Evolutionary conservation across 352 stramenopile species (phyloP).

Genomic region (Blastocystis sp.): DNA sequence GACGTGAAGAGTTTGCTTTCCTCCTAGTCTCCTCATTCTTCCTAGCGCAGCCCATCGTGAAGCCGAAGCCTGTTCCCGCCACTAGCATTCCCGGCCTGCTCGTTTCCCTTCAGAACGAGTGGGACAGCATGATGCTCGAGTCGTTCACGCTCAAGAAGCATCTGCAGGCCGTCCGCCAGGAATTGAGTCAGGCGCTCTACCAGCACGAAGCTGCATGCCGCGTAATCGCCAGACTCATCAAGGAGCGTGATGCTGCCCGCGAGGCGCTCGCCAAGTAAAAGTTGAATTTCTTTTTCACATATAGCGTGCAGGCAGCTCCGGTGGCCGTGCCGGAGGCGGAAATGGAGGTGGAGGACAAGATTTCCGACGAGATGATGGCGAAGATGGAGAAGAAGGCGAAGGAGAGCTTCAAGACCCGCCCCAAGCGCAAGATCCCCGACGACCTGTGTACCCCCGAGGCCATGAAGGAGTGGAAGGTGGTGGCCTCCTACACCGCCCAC

Average conservation of each 20-base stretch:
- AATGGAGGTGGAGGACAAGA: constrained; percentile 70
- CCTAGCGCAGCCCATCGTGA: constrained; percentile 65
- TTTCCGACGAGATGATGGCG: constrained; percentile 50
- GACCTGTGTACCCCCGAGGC: constrained; percentile 71
- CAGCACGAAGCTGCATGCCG: constrained; percentile 91
- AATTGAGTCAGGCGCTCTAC: constrained; percentile 89
- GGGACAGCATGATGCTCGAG: constrained; percentile 88
- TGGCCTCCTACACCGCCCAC: constrained; percentile 72
- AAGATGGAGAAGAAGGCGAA: constrained; percentile 70
- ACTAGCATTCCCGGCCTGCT: constrained; percentile 72
- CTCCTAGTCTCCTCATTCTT: background rate
- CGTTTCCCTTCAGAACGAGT: constrained; percentile 84
- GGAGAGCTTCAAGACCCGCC: constrained; percentile 68
- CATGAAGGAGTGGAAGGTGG: constrained; percentile 56
- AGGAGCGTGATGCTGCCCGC: constrained; percentile 77
- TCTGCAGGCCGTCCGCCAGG: constrained; percentile 87
- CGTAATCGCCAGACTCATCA: constrained; percentile 86
- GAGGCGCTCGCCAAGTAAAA: constrained; percentile 74
- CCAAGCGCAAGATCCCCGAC: constrained; percentile 70
- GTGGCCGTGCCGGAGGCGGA: constrained; percentile 32
- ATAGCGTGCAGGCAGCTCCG: constrained; percentile 37
- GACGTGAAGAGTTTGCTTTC: constrained; percentile 74
- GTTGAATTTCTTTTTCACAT: constrained; percentile 31
- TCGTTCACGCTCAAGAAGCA: constrained; percentile 88
- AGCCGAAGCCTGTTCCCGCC: constrained; percentile 62